Base-by-base conservation (phyloP, 2,329 filamentous ascomycete species). In the Alternaria arbusti region DNA sequence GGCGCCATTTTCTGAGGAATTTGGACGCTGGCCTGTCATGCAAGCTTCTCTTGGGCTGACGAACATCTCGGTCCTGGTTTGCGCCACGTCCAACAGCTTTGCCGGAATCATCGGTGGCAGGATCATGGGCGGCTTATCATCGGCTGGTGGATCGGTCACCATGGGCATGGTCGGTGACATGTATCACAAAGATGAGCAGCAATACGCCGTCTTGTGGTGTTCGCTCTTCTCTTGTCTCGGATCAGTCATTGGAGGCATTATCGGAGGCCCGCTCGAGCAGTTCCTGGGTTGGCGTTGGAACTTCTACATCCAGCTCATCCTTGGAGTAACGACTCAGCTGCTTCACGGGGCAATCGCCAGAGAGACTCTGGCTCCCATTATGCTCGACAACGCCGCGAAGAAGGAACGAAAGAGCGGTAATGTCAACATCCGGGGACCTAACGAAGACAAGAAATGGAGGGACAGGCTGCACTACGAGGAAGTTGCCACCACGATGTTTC, bases 221-320 rank as follows among this genome's bases (percentile, higher is more conserved):
- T 69, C 85, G 86, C 70, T 86, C 81, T 71, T 86, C 87, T 68
- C 65, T 62, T 91, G 93, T 54, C 91, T 93, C 70, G 92, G 4
- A 4, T 7, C 90, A 1, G 87, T 92, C 7, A 83, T 94, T 2
- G 91, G 91, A 0, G 91, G 91, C 7, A 89, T 91, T 70, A n/a
- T 22, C 32, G 32, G 30, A 30, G 52, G 45, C 0, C 23, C 25
- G 91, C 90, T 1, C 92, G 93, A 70, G 86, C 78, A 86, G 43
- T 88, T 87, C 67, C 82, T 91, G 1, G 82, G 86, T 15, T 95
- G 91, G 91, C 85, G 86, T 68, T 94, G 89, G 89, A 88, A 85
- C 61, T 93, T 94, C 77, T 95, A 91, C 91, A 90, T 94, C 65
- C 91, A 94, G 79, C 87, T 95, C 64, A 92, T 94, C 69, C 90